phyloP scores from a whole-genome alignment of 257 asterid genomes.

The Penstemon newberryi region DNA sequence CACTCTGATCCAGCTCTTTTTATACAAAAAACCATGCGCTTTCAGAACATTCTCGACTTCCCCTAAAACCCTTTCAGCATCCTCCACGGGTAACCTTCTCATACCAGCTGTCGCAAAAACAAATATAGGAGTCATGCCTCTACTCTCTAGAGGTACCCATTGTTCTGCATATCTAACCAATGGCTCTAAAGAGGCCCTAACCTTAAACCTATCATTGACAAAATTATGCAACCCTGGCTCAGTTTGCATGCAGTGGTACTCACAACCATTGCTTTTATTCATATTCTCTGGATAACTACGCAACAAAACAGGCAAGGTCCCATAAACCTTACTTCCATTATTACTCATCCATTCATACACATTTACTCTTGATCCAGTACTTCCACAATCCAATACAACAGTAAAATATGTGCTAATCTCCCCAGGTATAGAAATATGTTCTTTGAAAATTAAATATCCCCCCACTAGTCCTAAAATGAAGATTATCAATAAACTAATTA shows the following conservation, averaged over 20 bases:
- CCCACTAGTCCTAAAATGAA: conserved; percentile 38
- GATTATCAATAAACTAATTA: conserved; percentile 30
- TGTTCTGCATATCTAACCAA: conserved; percentile 65
- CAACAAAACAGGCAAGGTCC: conserved; percentile 56
- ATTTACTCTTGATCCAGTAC: conserved; percentile 81
- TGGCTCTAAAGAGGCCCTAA: conserved; percentile 58
- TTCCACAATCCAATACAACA: conserved; percentile 88
- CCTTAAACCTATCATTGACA: conserved; percentile 50
- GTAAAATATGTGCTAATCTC: conserved; percentile 45
- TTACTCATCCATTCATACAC: conserved; percentile 58
- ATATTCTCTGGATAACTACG: conserved; percentile 51
- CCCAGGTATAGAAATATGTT: conserved; percentile 22
- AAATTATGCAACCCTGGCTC: conserved; percentile 78
- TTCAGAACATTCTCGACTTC: conserved; percentile 51
- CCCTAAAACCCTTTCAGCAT: conserved; percentile 40
- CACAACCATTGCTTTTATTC: conserved; percentile 51
- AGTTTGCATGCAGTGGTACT: conserved; percentile 78
- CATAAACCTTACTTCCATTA: conserved; percentile 31
- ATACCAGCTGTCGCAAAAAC: conserved; percentile 83
- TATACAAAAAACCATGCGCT: conserved; percentile 48
- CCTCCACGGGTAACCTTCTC: conserved; percentile 56
- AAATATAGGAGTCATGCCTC: conserved; percentile 51
- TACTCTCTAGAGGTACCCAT: conserved; percentile 58
- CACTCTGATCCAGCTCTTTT: conserved; percentile 65
- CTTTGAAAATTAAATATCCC: conserved; percentile 34